phyloP scores from a whole-genome alignment of 176 grass and related monocot genomes.

The Juncus inflexus region DNA sequence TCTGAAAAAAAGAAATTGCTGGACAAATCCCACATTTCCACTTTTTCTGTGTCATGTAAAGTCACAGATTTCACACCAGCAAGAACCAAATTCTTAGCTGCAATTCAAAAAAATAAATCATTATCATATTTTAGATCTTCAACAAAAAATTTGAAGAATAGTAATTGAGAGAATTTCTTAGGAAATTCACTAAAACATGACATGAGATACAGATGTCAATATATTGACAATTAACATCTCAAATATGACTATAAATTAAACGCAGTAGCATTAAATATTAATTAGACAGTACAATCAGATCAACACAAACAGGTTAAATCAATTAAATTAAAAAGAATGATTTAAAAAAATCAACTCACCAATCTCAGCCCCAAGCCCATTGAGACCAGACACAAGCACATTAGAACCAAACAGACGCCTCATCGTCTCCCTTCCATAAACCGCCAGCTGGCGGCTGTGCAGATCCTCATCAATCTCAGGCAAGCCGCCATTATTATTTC shows the following conservation, averaged over 20 bases:
- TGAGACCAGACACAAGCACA: conserved; percentile 71
- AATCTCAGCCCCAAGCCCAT: conserved; percentile 76
- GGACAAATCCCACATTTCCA: conserved; percentile 70
- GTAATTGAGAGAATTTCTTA: no score
- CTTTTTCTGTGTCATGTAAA: conserved; percentile 59
- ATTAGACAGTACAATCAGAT: conserved; percentile 12
- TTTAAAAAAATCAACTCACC: conserved; percentile 29
- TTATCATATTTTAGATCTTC: background rate
- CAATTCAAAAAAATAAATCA: conserved; percentile 19
- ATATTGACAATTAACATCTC: background rate
- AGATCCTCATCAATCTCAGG: conserved; percentile 71
- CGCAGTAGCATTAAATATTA: background rate
- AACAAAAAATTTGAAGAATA: no score
- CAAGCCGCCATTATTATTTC: conserved; percentile 26
- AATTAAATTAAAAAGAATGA: background rate
- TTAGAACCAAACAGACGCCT: conserved; percentile 55
- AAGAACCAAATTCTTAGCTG: conserved; percentile 87
- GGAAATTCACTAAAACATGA: no score
- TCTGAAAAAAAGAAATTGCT: conserved; percentile 67
- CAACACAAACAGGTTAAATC: background rate
- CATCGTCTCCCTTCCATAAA: conserved; percentile 86
- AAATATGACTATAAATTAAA: background rate
- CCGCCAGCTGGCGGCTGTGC: conserved; percentile 73
- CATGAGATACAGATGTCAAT: no score
- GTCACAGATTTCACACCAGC: conserved; percentile 71